Evolutionary conservation across 805 yeast genomes (phyloP), one percentile per base, ranked within the genome.

Genomic region (Wickerhamomyces subpelliculosus): DNA sequence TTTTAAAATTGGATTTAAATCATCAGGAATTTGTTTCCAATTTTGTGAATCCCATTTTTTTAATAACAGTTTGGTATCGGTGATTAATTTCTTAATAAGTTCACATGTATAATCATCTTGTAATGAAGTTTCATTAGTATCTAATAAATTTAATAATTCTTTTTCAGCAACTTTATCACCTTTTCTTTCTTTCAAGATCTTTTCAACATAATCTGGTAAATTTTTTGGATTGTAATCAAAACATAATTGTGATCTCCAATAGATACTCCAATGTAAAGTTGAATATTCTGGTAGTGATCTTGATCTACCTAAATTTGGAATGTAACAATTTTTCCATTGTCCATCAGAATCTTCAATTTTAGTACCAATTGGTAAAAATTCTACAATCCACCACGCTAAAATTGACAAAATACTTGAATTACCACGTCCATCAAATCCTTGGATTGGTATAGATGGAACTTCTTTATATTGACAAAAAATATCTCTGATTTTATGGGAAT

Each of bases 231-330:
- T 40, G 44, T 75, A 74, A 45, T 68, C 72, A 26, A 52, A 39
- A 37, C 71, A 63, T 43, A 58, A 66, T 41, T 67, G 73, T 38
- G 72, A 48, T 44, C 81, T 61, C 75, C 80, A 79, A 42, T 62
- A 65, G 1, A 78, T 68, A 33, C 84, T 77, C 85, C 86, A 80
- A 54, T 80, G 86, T 25, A 78, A 42, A 12, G 54, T 56, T 10
- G 72, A 68, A 40, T 64, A 55, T 2, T 43, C 41, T 1, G 84
- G 84, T 4, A 80, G 57, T 30, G 60, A 60, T 42, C 86, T 61
- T 5, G 53, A 40, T 12, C 73, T 60, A 2, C 86, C 86, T 4
- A 77, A 47, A 49, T 80, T 79, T 1, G 86, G 86, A 12, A 59
- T 49, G 47, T 65, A 73, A 5, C 60, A 55, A 34, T 67, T 62